Evolutionary conservation across 176 grass and related monocot species (phyloP), one percentile per base, ranked within the genome.

Genomic region (Triticum monococcum): DNA sequence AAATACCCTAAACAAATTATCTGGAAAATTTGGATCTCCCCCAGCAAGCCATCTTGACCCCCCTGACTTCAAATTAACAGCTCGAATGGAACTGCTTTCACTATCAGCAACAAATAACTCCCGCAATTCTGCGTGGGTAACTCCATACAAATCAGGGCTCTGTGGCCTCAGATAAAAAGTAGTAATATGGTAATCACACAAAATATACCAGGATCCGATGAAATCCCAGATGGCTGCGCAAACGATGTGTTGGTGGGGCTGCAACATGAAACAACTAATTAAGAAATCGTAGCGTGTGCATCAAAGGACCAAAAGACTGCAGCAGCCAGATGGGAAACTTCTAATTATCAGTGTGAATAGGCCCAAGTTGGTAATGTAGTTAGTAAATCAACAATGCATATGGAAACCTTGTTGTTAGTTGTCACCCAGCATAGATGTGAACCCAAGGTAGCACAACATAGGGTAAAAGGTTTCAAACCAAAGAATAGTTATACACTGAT

Each of bases 81-180:
- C 90, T 92, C 97, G 87, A 86, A 98, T 94, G 62, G 97, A 98
- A 86, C 97, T 96, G 81, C 94, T 98, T 90, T 98, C 97, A 90
- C 97, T 98, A 85, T 98, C 97, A 86, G 94, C 97, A 85, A 98
- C 84, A 89, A 91, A 91, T 69, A 93, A 73, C 77, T 96, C 90
- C 88, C 91, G 81, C 72, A 87, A 88, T 89, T 87, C 97, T 98
- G 88, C 73, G 63, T 13, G 3, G 81, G 83, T 68, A 85, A 70
- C 79, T 79, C 54, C 16, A 38, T 48, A 17, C 78, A 61, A 92
- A 77, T 88, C 87, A 82, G 28, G 69, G 71, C 45, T 68, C 24
- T 30, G 35, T 85, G 31, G 30, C 38, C 56, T 88, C 26, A 62
- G 60, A 84, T 28, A 30, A 83, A 59, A 81, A 67, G 31, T 86